A percentile compares a stretch with the other conserved stretches of the same genome.
Evolutionary conservation across 345 rosid genomes (phyloP).

Genomic region (Gossypium raimondii): DNA sequence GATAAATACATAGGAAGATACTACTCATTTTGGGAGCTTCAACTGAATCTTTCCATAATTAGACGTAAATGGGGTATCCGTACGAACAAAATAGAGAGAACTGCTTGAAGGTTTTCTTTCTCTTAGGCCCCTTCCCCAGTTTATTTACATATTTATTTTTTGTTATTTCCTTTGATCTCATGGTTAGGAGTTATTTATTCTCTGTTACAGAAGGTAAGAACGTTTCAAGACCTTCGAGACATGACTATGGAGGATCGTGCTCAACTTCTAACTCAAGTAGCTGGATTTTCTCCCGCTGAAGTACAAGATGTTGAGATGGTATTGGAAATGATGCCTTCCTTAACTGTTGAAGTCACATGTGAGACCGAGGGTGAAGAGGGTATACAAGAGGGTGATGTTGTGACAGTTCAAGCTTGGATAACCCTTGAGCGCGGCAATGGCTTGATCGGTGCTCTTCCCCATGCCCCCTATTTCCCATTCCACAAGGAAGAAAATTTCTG

Average conservation of each 20-base stretch:
- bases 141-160: neutral
- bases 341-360: slow-evolving; percentile 69
- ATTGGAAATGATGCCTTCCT: slow-evolving; percentile 86
- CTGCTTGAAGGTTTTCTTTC: neutral
- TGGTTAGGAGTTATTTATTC: neutral
- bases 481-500: slow-evolving; percentile 96
- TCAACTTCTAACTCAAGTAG: slow-evolving; percentile 67
- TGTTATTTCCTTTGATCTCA: neutral
- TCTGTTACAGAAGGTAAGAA: slow-evolving; percentile 77
- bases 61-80: neutral
- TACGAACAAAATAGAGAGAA: neutral
- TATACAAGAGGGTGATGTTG: slow-evolving; percentile 86
- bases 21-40: neutral
- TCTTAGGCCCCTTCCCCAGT: neutral
- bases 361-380: slow-evolving; percentile 99
- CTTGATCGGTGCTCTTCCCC: slow-evolving; percentile 81
- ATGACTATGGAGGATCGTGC: slow-evolving; percentile 72
- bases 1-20: neutral
- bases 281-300: slow-evolving; percentile 65
- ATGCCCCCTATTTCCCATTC: slow-evolving; percentile 76
- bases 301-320: slow-evolving; percentile 76
- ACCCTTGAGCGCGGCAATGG: slow-evolving; percentile 76
- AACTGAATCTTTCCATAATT: neutral
- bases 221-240: slow-evolving; percentile 79
- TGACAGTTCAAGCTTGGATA: slow-evolving; percentile 87